A percentile compares a stretch with the other conserved stretches of the same genome.
Conservation (phyloP, 2,329 filamentous ascomycete species). For the Fusarium dimerum region DNA sequence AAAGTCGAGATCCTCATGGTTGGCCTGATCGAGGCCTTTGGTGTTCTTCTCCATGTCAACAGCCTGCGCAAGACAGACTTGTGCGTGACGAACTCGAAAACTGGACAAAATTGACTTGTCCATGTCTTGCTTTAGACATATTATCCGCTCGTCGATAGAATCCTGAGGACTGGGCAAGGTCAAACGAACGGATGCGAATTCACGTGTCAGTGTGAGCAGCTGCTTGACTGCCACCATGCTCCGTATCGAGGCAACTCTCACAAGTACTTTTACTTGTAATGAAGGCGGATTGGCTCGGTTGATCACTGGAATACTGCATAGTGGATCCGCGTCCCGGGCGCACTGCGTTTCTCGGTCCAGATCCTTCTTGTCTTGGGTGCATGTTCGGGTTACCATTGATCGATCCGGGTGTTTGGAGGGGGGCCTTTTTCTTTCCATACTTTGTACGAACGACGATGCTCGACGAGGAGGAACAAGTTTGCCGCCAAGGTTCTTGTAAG, state of each 20-base stretch:
- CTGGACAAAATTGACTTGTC: neutral
- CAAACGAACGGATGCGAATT: neutral
- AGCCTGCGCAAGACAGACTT: neutral
- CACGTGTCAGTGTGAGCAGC: neutral
- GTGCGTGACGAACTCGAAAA: neutral
- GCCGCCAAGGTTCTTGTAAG: too few relatives aligned
- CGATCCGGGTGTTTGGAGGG: too few relatives aligned
- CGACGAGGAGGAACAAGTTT: too few relatives aligned
- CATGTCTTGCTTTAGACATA: neutral
- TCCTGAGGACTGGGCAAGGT: too few relatives aligned
- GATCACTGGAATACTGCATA: too few relatives aligned
- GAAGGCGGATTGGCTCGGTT: neutral
- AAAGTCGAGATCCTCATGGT: neutral
- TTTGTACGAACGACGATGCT: too few relatives aligned
- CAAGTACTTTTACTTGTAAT: neutral
- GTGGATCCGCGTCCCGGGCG: too few relatives aligned
- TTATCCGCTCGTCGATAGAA: too few relatives aligned
- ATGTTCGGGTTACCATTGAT: too few relatives aligned
- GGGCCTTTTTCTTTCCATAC: too few relatives aligned
- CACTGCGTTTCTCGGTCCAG: too few relatives aligned
- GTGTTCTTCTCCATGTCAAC: neutral
- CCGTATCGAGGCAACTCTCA: neutral
- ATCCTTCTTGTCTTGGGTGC: too few relatives aligned
- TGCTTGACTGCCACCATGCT: neutral
- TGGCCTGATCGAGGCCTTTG: neutral